Base-by-base conservation (phyloP, 78 protist species). In the Diacronema lutheri region DNA sequence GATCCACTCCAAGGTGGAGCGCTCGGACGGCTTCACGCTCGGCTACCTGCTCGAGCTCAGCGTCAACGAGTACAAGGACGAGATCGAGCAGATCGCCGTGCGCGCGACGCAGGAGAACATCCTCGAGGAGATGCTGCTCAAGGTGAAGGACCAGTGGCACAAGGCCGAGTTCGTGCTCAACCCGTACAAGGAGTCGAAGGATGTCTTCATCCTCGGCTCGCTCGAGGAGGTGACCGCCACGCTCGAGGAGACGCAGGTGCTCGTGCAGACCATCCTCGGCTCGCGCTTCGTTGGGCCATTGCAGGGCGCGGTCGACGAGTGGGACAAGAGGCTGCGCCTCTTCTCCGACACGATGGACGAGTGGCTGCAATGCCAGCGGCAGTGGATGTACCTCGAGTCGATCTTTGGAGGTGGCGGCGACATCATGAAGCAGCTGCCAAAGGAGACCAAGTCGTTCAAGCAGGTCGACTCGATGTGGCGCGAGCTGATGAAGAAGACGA, bases 311-410 rank as follows among this genome's bases (percentile, higher is more conserved):
- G 91, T 92, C 21, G 92, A 86, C 37, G 79, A 85, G 60, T 89
- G 89, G 92, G 89, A 82, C 35, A 4, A 38, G 58, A 35, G 31
- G 31, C 88, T 91, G 12, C 73, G 72, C 21, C 40, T 35, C 37
- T n/a, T 91, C 57, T 38, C 86, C 44, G 89, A 79, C 19, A 86
- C 77, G 2, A 14, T 92, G 38, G 91, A 88, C 46, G 92, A 92
- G 82, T 92, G 94, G 94, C 81, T 92, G 2, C 58, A 29, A 37
- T 44, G 81, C n/a, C 95, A 93, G 87, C 80, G 85, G 86, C 4
- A 31, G 37, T 93, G 94, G 94, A 87, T 93, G 91, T 92, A 89
- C 61, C 88, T 93, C 12, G 93, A 91, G 76, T 73, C 83, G 79
- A 92, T 93, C 73, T 93, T 93, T 86, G 21, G 37, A 4, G 72